Evolutionary conservation across 805 yeast genomes (phyloP).

Genomic region (Vanderwaltozyma tropicalis): DNA sequence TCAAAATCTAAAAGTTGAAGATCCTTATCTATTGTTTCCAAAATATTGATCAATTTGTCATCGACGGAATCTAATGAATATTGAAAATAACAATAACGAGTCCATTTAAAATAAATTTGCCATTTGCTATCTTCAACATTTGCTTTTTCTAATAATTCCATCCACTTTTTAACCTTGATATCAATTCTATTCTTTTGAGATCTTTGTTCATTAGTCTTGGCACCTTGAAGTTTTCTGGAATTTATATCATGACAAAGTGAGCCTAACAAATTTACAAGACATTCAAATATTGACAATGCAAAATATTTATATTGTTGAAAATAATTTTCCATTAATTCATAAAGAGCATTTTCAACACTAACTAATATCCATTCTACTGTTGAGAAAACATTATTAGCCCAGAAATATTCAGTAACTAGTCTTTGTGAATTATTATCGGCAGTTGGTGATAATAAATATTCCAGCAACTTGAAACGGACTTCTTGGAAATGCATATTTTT

Average conservation of each 20-base stretch:
- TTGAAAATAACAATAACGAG: constrained; percentile 36
- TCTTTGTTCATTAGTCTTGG: constrained; percentile 26
- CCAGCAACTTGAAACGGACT: constrained; percentile 27
- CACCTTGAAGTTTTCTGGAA: constrained; percentile 25
- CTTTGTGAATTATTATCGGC: constrained; percentile 15
- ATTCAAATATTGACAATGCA: constrained; percentile 34
- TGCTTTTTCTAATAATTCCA: constrained; percentile 25
- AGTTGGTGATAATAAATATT: constrained; percentile 11
- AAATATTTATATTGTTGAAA: constrained; percentile 8
- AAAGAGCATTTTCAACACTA: constrained; percentile 21
- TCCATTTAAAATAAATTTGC: constrained; percentile 39
- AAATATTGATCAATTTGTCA: constrained; percentile 18
- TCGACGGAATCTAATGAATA: constrained; percentile 30
- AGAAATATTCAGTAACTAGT: constrained; percentile 29
- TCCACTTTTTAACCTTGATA: constrained; percentile 43
- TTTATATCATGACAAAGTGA: constrained; percentile 23
- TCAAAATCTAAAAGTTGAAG: constrained; percentile 6
- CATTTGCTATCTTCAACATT: constrained; percentile 8
- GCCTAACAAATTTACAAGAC: constrained; percentile 36
- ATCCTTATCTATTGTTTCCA: constrained; percentile 15
- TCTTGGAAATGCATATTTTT: constrained; percentile 30
- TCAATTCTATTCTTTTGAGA: constrained; percentile 34
- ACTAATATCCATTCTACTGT: constrained; percentile 26
- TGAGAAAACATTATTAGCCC: constrained; percentile 31
- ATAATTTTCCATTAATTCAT: constrained; percentile 11